phyloP scores from a whole-genome alignment of 306 rosid genomes.

The Amphicarpaea edgeworthii region DNA sequence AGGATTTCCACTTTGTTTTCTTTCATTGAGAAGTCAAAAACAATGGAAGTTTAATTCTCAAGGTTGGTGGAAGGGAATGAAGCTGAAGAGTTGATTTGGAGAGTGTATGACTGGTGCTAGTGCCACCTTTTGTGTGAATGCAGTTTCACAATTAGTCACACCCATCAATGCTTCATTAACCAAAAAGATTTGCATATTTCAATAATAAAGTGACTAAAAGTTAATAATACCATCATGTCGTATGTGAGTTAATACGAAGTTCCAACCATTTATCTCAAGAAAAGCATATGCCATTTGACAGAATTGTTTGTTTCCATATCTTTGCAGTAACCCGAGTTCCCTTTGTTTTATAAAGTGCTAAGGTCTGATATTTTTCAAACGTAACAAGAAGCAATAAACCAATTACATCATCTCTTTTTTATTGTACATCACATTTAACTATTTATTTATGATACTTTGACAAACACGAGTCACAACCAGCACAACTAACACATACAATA shows the following conservation, averaged over 20 bases:
- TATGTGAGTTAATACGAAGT: not conserved
- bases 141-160: not conserved
- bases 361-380: too few species aligned
- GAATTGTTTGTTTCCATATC: constrained; percentile 5
- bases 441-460: too few species aligned
- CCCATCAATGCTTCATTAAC: not conserved
- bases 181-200: not conserved
- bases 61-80: constrained; percentile 23
- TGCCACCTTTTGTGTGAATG: constrained; percentile 16
- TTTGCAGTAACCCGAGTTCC: not conserved
- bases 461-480: too few species aligned
- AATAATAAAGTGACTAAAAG: not conserved
- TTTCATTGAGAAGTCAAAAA: not conserved
- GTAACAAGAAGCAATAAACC: too few species aligned
- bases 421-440: too few species aligned
- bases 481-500: too few species aligned
- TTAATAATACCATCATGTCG: not conserved
- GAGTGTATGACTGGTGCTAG: constrained; percentile 31
- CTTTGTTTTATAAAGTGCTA: too few species aligned
- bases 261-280: not conserved
- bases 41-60: constrained; percentile 16
- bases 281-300: not conserved
- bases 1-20: constrained; percentile 11
- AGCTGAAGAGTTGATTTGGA: constrained; percentile 17
- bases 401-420: too few species aligned